These are phyloP conservation scores for Naganishia vishniacii DNA, from an alignment of 768 basidiomycete species.

Conservation along the genomic window DNA sequence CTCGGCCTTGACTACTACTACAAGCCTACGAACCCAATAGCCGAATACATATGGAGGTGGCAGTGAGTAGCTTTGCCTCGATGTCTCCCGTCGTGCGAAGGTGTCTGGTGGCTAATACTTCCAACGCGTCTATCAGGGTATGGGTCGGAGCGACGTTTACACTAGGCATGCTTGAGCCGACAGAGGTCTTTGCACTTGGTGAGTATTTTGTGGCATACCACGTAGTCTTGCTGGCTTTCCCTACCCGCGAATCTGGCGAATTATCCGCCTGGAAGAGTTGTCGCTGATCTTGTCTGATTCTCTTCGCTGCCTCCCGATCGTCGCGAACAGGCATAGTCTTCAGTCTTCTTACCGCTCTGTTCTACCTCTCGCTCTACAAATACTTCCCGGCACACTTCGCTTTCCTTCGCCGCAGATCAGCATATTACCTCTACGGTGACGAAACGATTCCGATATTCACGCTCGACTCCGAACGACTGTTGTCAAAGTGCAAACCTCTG, in stretches of 20 bases:
- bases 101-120: background rate
- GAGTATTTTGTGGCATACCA: background rate
- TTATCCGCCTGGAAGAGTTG: too few species aligned
- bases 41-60: slow-evolving; percentile 7
- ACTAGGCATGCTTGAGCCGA: slow-evolving; percentile 14
- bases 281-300: too few species aligned
- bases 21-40: slow-evolving; percentile 15
- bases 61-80: background rate
- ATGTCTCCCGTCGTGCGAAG: background rate
- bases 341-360: slow-evolving; percentile 46
- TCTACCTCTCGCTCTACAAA: slow-evolving; percentile 56
- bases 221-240: background rate
- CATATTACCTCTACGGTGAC: slow-evolving; percentile 63
- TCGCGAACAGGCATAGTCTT: slow-evolving; percentile 1
- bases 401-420: slow-evolving; percentile 55
- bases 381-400: slow-evolving; percentile 60
- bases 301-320: background rate
- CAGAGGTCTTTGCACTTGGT: slow-evolving; percentile 4
- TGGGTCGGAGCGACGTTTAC: slow-evolving; percentile 12
- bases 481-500: background rate
- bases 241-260: too few species aligned
- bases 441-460: slow-evolving; percentile 44
- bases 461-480: background rate
- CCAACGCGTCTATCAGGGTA: background rate
- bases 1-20: slow-evolving; percentile 16